A percentile compares a stretch with the other conserved stretches of the same genome.
Conservation (phyloP, 176 grass and related monocot species). For the Oryza glaberrima region DNA sequence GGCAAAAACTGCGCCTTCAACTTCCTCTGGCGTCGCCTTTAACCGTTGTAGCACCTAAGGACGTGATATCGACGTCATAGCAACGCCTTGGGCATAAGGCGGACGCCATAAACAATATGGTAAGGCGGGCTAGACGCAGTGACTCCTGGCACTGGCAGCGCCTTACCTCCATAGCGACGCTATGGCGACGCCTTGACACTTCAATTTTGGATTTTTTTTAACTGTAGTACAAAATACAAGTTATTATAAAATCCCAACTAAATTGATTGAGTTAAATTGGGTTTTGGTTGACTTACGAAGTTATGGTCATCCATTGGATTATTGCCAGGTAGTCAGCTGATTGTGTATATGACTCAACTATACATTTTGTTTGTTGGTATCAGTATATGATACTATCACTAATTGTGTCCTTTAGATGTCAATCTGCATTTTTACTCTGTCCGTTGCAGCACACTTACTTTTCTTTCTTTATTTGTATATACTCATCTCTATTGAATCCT, state of each 20-base stretch:
- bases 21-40: no score
- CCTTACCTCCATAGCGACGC: no score
- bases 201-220: not conserved
- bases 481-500: slow-evolving; percentile 12
- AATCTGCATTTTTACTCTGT: not conserved
- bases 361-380: slow-evolving; percentile 12
- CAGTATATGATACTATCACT: not conserved
- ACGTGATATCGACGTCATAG: no score
- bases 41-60: no score
- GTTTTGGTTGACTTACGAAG: slow-evolving; percentile 18
- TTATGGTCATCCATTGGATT: slow-evolving; percentile 11
- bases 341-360: not conserved
- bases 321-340: not conserved
- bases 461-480: slow-evolving; percentile 11
- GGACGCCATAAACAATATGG: no score
- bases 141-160: no score
- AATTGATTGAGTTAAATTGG: slow-evolving; percentile 5
- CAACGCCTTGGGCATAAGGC: no score
- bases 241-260: not conserved
- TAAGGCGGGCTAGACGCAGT: no score
- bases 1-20: no score
- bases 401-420: slow-evolving; percentile 1
- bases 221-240: not conserved
- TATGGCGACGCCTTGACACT: not conserved
- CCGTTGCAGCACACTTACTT: not conserved